Evolutionary conservation across 2,329 filamentous ascomycete species (phyloP).

Genomic region (Xylaria hypoxylon): DNA sequence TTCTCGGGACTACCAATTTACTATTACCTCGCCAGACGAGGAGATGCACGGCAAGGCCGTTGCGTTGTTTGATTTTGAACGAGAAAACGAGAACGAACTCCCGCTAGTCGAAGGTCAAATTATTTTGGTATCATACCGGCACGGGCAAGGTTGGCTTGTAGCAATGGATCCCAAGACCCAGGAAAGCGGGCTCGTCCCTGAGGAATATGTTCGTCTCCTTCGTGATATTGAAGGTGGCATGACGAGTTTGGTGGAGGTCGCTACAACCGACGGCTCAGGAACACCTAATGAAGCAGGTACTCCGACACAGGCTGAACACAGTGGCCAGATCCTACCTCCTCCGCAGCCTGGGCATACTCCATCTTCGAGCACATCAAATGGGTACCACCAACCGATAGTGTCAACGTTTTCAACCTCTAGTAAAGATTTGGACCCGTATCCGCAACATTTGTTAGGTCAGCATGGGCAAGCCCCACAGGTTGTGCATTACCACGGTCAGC

Average conservation of each 20-base stretch:
- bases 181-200: constrained; percentile 93
- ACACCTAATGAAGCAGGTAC: constrained; percentile 69
- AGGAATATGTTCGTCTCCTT: constrained; percentile 93
- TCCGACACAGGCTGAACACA: constrained; percentile 71
- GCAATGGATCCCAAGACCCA: constrained; percentile 94
- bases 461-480: constrained; percentile 73
- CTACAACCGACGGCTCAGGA: constrained; percentile 60
- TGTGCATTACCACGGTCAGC: constrained; percentile 74
- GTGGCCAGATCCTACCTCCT: constrained; percentile 39
- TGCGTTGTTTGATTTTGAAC: constrained; percentile 92
- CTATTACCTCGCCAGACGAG: constrained; percentile 93
- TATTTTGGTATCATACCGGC: constrained; percentile 94
- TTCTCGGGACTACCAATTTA: constrained; percentile 93
- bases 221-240: constrained; percentile 93
- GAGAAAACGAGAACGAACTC: constrained; percentile 96
- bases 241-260: constrained; percentile 73
- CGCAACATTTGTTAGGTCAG: constrained; percentile 72
- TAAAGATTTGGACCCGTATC: constrained; percentile 75
- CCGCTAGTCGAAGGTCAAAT: constrained; percentile 94
- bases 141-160: constrained; percentile 97
- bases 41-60: constrained; percentile 98
- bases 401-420: constrained; percentile 78
- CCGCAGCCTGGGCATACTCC: constrained; percentile 57
- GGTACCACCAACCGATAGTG: constrained; percentile 75
- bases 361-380: constrained; percentile 62